Conservation (phyloP, 2,329 filamentous ascomycete genomes). For the Phialocephala sp. region DNA sequence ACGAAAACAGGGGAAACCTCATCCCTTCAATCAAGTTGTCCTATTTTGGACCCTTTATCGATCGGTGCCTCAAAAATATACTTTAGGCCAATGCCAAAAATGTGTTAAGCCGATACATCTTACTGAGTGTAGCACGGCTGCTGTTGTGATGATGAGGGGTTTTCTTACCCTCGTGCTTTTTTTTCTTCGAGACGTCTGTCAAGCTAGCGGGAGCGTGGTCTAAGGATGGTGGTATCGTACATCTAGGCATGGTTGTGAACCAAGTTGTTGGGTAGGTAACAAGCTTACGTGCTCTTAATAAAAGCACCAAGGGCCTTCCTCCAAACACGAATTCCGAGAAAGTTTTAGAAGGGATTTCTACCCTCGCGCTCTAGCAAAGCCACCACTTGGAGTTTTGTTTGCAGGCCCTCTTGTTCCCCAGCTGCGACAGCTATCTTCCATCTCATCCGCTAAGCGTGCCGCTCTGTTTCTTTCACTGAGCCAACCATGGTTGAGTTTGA, state of each 20-base stretch:
- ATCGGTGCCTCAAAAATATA: conserved; percentile 1
- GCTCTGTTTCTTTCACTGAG: background rate
- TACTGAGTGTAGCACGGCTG: conserved; percentile 8
- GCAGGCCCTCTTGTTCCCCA: background rate
- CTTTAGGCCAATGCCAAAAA: conserved; percentile 3
- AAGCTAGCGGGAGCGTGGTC: background rate
- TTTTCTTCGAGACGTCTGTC: background rate
- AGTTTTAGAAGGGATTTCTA: too few species aligned
- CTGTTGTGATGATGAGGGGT: conserved; percentile 10
- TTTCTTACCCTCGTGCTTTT: conserved; percentile 3
- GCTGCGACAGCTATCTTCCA: background rate
- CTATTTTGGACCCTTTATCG: conserved; percentile 4
- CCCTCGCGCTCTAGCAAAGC: background rate
- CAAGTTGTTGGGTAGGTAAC: background rate
- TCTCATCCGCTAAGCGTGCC: background rate
- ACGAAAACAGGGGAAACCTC: background rate
- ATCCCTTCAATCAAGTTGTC: conserved; percentile 2
- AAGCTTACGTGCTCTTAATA: conserved; percentile 2
- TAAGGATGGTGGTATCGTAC: background rate
- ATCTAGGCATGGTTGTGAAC: background rate
- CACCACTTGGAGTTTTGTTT: background rate
- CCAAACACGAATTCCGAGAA: background rate
- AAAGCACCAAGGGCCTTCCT: background rate
- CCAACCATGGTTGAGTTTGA: conserved; percentile 34
- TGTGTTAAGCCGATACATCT: conserved; percentile 10